Evolutionary conservation across 345 rosid species (phyloP), one percentile per base, ranked within the genome.

Genomic region (Erucastrum elatum): DNA sequence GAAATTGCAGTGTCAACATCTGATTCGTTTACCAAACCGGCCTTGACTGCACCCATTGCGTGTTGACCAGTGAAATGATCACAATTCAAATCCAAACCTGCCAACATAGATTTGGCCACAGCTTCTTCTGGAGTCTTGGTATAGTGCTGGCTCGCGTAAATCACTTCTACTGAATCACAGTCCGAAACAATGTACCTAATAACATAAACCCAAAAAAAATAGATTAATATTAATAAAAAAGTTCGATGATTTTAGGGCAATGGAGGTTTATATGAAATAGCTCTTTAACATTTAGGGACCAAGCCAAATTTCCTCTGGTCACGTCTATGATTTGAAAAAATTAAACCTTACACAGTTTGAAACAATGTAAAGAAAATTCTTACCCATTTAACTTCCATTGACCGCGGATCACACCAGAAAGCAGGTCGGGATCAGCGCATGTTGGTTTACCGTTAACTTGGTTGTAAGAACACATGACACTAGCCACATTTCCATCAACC

Each of bases 121-220:
- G 97, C 89, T 77, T 88, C 97, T 78, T 71, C 93, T 1, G 90
- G 93, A 65, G 97, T 90, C 81, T 87, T 87, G 64, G 89, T 82
- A 46, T 88, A 88, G 17, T 84, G 86, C 64, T 90, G 94, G 0
- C 11, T 1, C 2, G 63, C 63, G 72, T 74, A 87, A 33, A 84
- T 86, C 15, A 90, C 75, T 0, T 64, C 68, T 53, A 80, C 67
- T 1, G 80, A 80, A 21, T 21, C 21, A 21, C 21, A 21, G 1
- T 21, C 21, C 21, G 21, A 21, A 21, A 21, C 21, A 21, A 69
- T 88, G 82, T 92, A 91, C 53, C 82, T 79, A 49, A 55, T 13
- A 26, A 30, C 39, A 25, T 37, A 17, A 16, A 33, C 10, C 10
- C 44, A 3, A 37, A 37, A 37, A 37, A 37, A 37, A 21, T 37